These are phyloP conservation scores for Fonsecaea multimorphosa DNA, from an alignment of 2,329 filamentous ascomycete species.

Conservation along the genomic window DNA sequence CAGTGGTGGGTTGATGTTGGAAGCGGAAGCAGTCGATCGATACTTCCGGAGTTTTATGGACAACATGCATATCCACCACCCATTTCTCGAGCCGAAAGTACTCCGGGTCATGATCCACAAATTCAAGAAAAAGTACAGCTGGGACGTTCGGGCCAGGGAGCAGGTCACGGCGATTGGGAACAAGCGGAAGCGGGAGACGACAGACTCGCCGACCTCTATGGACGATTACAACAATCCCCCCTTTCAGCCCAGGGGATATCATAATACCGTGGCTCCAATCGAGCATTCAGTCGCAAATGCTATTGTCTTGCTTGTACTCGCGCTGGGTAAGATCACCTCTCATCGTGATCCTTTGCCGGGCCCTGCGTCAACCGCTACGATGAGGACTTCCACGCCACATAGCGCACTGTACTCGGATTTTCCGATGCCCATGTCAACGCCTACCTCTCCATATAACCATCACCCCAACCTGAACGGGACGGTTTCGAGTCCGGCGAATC, in stretches of 20 bases:
- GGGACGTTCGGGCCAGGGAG: slow-evolving; percentile 33
- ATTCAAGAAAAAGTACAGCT: slow-evolving; percentile 59
- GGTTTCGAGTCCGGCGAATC: slow-evolving; percentile 41
- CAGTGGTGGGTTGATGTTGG: slow-evolving; percentile 60
- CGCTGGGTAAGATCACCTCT: slow-evolving; percentile 81
- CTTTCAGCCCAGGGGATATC: slow-evolving; percentile 37
- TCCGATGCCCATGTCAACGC: slow-evolving; percentile 38
- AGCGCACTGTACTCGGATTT: slow-evolving; percentile 35
- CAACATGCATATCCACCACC: slow-evolving; percentile 68
- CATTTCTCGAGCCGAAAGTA: slow-evolving; percentile 63
- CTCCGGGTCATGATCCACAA: slow-evolving; percentile 59
- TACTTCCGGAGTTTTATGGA: slow-evolving; percentile 63
- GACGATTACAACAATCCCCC: slow-evolving; percentile 25
- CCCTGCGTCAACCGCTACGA: slow-evolving; percentile 44
- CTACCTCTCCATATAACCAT: slow-evolving; percentile 35
- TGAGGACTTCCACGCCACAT: slow-evolving; percentile 43
- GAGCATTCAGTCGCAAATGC: slow-evolving; percentile 76
- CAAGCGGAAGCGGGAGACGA: slow-evolving; percentile 39
- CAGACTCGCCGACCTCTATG: slow-evolving; percentile 32
- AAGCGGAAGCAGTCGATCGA: slow-evolving; percentile 56
- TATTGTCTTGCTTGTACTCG: slow-evolving; percentile 80
- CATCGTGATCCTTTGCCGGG: slow-evolving; percentile 59
- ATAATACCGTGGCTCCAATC: slow-evolving; percentile 38
- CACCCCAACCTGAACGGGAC: slow-evolving; percentile 32
- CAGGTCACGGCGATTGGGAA: slow-evolving; percentile 26